phyloP scores from a whole-genome alignment of 2,329 filamentous ascomycete species.

The Tolypocladium album region DNA sequence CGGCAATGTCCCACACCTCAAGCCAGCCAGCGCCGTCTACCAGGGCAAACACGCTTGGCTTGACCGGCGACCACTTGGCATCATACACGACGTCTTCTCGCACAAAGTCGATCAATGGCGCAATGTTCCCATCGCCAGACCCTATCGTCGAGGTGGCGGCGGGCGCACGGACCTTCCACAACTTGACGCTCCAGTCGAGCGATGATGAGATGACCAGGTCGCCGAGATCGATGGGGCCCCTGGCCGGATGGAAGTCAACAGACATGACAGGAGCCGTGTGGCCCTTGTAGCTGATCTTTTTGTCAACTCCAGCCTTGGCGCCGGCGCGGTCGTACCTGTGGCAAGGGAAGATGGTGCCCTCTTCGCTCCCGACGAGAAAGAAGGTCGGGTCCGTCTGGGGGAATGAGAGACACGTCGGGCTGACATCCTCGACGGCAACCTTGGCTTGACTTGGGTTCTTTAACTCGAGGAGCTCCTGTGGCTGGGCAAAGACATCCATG shows the following conservation, averaged over 20 bases:
- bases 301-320: constrained; percentile 90
- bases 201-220: constrained; percentile 88
- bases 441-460: constrained; percentile 76
- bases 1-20: constrained; percentile 90
- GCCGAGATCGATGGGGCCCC: constrained; percentile 85
- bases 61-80: constrained; percentile 86
- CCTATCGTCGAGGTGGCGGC: constrained; percentile 57
- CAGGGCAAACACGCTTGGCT: constrained; percentile 86
- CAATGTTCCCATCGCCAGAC: constrained; percentile 41
- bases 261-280: constrained; percentile 94
- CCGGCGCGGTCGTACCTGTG: constrained; percentile 96
- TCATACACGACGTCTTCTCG: constrained; percentile 97
- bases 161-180: constrained; percentile 87
- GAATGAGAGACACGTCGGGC: constrained; percentile 89
- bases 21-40: constrained; percentile 88
- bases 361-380: constrained; percentile 93
- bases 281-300: constrained; percentile 76
- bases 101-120: constrained; percentile 78
- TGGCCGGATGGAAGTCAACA: constrained; percentile 86
- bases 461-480: constrained; percentile 86
- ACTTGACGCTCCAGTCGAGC: constrained; percentile 92
- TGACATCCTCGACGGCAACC: constrained; percentile 72
- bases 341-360: constrained; percentile 92
- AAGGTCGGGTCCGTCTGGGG: constrained; percentile 93
- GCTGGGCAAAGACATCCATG: constrained; percentile 94